Base-by-base conservation (phyloP, 2,329 filamentous ascomycete genomes). In the Pseudogymnoascus sp. region DNA sequence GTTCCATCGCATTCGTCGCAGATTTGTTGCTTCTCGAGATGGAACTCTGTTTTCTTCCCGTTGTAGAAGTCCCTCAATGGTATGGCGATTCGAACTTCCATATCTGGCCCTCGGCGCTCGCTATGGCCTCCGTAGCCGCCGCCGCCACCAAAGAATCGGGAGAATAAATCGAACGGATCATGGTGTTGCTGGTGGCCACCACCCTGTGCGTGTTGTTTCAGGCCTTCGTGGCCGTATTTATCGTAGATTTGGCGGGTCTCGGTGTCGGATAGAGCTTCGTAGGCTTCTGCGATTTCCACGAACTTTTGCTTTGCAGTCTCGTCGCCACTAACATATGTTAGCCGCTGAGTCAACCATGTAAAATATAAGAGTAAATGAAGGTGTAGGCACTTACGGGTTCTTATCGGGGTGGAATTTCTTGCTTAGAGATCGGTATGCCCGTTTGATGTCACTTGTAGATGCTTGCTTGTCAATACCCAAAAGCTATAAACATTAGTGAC, bases 361-460 rank as follows among this genome's bases (percentile, higher is more conserved):
- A 16, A 13, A 16, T 7, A 40, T 11, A 40, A 35, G 35, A 19
- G 35, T 6, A 13, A 26, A 61, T 40, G 2, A 26, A 11, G 47
- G 13, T 11, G 60, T 59, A 53, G 63, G 61, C 14, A 79, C 89
- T 71, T 83, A 95, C 88, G 93, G 92, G 71, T 97, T 97, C 83
- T 99, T 99, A 77, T 99, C 95, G 3, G 95, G 95, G 73, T 99
- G 95, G 75, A 84, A 97, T 75, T 96, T 96, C 77, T 97, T 97
- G 79, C 90, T 96, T 10, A 99, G 81, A 65, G 86, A 87, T 65
- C 93, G 86, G 77, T 99, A 99, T 21, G 95, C 93, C 53, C 90
- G 89, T 77, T 99, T 99, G 74, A 99, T 88, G 71, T 97, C 89
- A 72, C 87, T 87, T 62, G 96, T 92, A 56, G 85, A 87, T 14